phyloP scores from a whole-genome alignment of 768 basidiomycete genomes.

The Russula vinacea region DNA sequence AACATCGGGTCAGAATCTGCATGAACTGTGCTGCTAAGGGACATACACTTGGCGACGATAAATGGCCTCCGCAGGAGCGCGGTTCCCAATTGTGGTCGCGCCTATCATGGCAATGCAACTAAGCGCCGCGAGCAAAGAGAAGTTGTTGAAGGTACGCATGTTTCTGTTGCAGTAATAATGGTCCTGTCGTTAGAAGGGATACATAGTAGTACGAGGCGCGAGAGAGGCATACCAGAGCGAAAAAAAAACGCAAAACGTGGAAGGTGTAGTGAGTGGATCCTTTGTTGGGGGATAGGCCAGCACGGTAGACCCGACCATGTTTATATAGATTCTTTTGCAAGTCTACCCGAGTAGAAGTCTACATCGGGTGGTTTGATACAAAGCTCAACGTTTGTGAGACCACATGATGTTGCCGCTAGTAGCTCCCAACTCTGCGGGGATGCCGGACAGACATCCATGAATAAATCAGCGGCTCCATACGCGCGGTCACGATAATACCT shows the following conservation, averaged over 20 bases:
- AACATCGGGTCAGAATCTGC: neutral
- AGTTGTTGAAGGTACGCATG: neutral
- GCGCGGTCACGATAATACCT: neutral
- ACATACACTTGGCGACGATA: neutral
- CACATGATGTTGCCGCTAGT: neutral
- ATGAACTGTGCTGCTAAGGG: too few species aligned
- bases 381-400: neutral
- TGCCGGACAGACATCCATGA: neutral
- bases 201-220: neutral
- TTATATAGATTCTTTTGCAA: neutral
- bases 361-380: too few species aligned
- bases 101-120: neutral
- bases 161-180: neutral
- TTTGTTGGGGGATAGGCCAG: neutral
- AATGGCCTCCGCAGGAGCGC: neutral
- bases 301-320: neutral
- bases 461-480: neutral
- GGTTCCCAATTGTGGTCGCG: neutral
- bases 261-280: neutral
- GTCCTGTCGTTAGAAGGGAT: neutral
- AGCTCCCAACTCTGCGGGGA: too few species aligned
- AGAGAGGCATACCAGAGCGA: neutral
- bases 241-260: neutral
- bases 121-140: neutral
- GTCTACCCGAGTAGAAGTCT: too few species aligned